Evolutionary conservation across 2,329 filamentous ascomycete genomes (phyloP).

Genomic region (Sarocladium oryzae): DNA sequence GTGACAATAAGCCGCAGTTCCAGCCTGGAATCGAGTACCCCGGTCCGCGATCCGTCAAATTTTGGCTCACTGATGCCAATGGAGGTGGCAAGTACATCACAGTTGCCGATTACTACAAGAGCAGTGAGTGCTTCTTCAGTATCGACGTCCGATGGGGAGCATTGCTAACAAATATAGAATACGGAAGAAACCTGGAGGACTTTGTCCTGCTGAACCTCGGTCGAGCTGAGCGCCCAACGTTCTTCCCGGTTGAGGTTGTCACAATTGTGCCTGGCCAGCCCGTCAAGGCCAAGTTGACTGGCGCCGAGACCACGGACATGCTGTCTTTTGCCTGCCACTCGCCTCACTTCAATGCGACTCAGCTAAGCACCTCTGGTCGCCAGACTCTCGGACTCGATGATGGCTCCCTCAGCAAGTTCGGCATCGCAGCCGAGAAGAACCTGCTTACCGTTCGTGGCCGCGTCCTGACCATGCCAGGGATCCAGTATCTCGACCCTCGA

Average conservation of each 20-base stretch:
- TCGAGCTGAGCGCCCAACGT: constrained; percentile 47
- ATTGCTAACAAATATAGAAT: constrained; percentile 21
- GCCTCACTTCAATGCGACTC: constrained; percentile 60
- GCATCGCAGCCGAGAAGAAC: constrained; percentile 51
- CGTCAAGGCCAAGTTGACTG: constrained; percentile 50
- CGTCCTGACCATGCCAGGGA: constrained; percentile 52
- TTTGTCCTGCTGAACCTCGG: constrained; percentile 64
- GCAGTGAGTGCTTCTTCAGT: constrained; percentile 28
- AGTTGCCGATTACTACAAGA: constrained; percentile 38
- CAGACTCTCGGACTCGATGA: constrained; percentile 50
- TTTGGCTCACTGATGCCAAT: constrained; percentile 22
- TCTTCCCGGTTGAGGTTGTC: constrained; percentile 62
- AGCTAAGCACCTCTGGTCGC: constrained; percentile 54
- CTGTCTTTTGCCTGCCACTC: constrained; percentile 63
- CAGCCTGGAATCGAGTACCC: constrained; percentile 19
- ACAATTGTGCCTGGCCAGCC: constrained; percentile 58
- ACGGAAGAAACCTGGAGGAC: constrained; percentile 26
- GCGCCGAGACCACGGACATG: constrained; percentile 61
- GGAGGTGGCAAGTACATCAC: constrained; percentile 22
- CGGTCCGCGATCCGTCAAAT: constrained; percentile 26
- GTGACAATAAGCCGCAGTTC: constrained; percentile 19
- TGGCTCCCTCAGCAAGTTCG: constrained; percentile 47
- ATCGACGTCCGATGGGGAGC: background rate
- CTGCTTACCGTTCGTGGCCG: constrained; percentile 70
- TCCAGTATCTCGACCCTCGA: constrained; percentile 46